Evolutionary conservation across 352 stramenopile genomes (phyloP).

Genomic region (Phytophthora idaei): DNA sequence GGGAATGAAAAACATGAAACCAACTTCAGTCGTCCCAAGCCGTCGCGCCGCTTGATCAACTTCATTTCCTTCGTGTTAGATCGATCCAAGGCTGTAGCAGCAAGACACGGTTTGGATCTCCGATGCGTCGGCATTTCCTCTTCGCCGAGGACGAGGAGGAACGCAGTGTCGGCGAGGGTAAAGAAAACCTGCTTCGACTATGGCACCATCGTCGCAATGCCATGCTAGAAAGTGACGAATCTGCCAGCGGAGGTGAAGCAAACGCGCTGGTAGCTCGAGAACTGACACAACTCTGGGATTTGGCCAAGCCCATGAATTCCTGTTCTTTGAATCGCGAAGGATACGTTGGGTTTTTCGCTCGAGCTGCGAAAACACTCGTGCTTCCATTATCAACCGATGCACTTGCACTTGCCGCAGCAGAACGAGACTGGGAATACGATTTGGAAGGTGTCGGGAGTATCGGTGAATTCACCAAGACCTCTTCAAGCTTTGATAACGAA

Average conservation of each 20-base stretch:
- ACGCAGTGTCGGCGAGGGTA: slow-evolving; percentile 61
- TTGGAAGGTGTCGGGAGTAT: slow-evolving; percentile 27
- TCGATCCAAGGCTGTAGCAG: not conserved
- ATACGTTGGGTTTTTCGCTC: slow-evolving; percentile 71
- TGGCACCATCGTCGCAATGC: slow-evolving; percentile 56
- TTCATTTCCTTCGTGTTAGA: not conserved
- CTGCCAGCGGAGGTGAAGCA: slow-evolving; percentile 11
- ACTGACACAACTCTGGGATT: slow-evolving; percentile 62
- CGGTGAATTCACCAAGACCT: slow-evolving; percentile 2
- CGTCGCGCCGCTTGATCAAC: slow-evolving; percentile 24
- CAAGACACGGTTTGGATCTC: slow-evolving; percentile 3
- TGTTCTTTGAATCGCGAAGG: slow-evolving; percentile 28
- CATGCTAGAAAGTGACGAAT: slow-evolving; percentile 40
- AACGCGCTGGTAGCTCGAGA: slow-evolving; percentile 38
- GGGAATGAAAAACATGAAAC: slow-evolving; percentile 20
- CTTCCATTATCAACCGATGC: slow-evolving; percentile 45
- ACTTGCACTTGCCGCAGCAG: slow-evolving; percentile 41
- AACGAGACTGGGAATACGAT: slow-evolving; percentile 80
- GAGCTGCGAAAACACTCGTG: slow-evolving; percentile 63
- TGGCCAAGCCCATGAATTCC: slow-evolving; percentile 49
- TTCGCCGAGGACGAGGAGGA: slow-evolving; percentile 66
- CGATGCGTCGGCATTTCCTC: slow-evolving; percentile 69
- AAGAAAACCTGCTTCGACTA: slow-evolving; percentile 52
- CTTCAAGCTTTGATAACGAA: slow-evolving; percentile 12
- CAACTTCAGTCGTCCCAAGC: slow-evolving; percentile 23